Base-by-base conservation (phyloP, 352 stramenopile species). In the Globisporangium radiosum region DNA sequence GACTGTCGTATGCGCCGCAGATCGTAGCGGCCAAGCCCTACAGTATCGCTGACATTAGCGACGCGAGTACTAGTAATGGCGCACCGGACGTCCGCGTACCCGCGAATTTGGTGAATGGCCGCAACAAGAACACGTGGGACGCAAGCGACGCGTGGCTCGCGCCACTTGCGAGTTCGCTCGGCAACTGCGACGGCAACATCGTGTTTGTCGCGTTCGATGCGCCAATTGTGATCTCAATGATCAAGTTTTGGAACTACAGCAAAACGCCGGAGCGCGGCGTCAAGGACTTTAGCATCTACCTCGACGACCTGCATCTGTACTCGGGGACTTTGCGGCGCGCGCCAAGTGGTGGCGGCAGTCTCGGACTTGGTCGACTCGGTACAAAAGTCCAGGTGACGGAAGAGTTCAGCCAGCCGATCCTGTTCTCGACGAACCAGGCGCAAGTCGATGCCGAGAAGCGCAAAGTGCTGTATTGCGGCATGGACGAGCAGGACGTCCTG, bases 221-320 rank as follows among this genome's bases (percentile, higher is more conserved):
- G 0, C 86, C 84, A 0, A 64, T 95, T 7, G 75, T 83, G 15
- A 37, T 95, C 4, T 94, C 84, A 0, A 76, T 92, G 59, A 80
- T 95, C 57, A 96, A 92, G 63, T 81, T 96, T 52, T 96, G 81
- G 80, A 96, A 97, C 53, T 97, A 97, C 64, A 81, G 67, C 61
- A 95, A 94, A 54, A 94, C 88, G 0, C 80, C 87, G 0, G 78
- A 89, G 51, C 81, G 89, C 55, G 88, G 89, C 1, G 88, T 88
- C 1, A 83, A 85, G 40, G 84, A 94, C 5, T 45, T 96, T 53
- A 78, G 91, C 52, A 84, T 97, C 57, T 92, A 88, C 60, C 17
- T 97, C 4, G 89, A 97, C 52, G 85, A 96, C 59, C 55, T 90
- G n/a, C 85, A 83, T 49, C 68, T 95, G 14, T 92, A 85, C 62